Conservation (phyloP, 345 rosid genomes). For the Citrus medica region DNA sequence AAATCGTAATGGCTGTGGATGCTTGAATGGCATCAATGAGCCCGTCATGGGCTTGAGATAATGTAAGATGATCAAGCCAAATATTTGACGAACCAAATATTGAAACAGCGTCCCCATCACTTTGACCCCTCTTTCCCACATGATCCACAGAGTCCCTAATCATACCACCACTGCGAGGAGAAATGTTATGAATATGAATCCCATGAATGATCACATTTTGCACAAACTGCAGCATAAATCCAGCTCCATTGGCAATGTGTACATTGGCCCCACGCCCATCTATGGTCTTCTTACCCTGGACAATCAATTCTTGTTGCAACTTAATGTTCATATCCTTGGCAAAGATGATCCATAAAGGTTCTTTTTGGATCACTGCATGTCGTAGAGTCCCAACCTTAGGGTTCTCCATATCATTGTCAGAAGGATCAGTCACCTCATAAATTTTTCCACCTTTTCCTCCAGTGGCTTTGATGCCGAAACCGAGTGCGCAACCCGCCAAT, state of each 20-base stretch:
- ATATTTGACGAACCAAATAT: conserved; percentile 55
- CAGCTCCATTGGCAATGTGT: conserved; percentile 58
- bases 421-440: conserved; percentile 54
- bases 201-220: conserved; percentile 68
- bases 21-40: conserved; percentile 50
- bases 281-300: conserved; percentile 57
- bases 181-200: conserved; percentile 53
- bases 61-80: conserved; percentile 74
- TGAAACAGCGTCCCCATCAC: conserved; percentile 71
- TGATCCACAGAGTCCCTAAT: conserved; percentile 68
- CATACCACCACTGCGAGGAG: conserved; percentile 41
- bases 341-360: conserved; percentile 83
- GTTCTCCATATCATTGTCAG: conserved; percentile 47
- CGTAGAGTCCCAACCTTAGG: conserved; percentile 81
- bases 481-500: conserved; percentile 58
- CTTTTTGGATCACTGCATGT: conserved; percentile 60
- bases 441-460: conserved; percentile 56
- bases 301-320: conserved; percentile 57
- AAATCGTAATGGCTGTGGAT: neutral
- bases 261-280: conserved; percentile 71
- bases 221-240: conserved; percentile 63
- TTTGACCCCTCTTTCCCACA: conserved; percentile 39
- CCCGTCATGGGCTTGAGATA: conserved; percentile 55
- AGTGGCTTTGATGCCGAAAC: conserved; percentile 60
- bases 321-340: conserved; percentile 56